phyloP scores from a whole-genome alignment of 768 basidiomycete genomes.

The Leucocoprinus birnbaumii region DNA sequence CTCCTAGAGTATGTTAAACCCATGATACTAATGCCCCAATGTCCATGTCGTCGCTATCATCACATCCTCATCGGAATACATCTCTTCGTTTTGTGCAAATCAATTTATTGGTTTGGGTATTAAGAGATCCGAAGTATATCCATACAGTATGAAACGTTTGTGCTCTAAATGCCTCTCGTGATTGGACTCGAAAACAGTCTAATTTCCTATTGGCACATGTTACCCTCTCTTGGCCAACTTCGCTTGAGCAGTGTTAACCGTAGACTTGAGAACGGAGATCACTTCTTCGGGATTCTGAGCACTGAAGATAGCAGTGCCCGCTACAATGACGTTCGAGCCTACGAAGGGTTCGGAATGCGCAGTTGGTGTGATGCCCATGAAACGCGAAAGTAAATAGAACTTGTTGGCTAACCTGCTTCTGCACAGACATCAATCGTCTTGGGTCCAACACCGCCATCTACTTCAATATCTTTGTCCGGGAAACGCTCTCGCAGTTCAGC shows the following conservation, averaged over 20 bases:
- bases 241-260: constrained; percentile 67
- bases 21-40: constrained; percentile 7
- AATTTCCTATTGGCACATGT: constrained; percentile 9
- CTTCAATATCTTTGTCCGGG: constrained; percentile 94
- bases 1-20: constrained; percentile 7
- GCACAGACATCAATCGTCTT: constrained; percentile 88
- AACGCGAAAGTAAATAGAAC: neutral
- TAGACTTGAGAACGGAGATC: constrained; percentile 67
- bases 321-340: constrained; percentile 93
- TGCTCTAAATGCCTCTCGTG: constrained; percentile 2
- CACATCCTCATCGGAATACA: neutral
- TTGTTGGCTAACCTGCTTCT: constrained; percentile 61
- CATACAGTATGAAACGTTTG: neutral
- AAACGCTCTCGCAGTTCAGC: constrained; percentile 86
- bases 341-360: constrained; percentile 42
- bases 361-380: neutral
- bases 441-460: constrained; percentile 96
- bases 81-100: too few relatives aligned
- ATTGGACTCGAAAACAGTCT: constrained; percentile 1
- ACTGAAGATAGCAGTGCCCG: constrained; percentile 93
- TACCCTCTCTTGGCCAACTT: constrained; percentile 20
- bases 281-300: constrained; percentile 77
- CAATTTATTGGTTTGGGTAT: neutral
- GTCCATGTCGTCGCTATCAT: neutral
- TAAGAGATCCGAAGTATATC: constrained; percentile 1